Base-by-base conservation (phyloP, 495 filamentous ascomycete species). In the Sphaerosporella brunnea region DNA sequence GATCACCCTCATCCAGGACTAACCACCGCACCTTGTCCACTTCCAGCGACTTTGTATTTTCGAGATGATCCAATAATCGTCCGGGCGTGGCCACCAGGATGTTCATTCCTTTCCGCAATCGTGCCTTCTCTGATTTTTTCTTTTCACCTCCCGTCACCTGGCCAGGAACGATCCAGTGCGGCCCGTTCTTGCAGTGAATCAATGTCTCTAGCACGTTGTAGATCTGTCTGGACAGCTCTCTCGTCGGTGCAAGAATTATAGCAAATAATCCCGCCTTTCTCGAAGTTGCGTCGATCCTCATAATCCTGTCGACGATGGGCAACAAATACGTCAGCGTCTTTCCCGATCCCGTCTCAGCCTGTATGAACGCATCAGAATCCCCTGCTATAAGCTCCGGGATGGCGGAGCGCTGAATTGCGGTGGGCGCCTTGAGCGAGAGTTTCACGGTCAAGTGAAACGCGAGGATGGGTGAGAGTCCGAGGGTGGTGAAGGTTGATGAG, bases 341-440 rank as follows among this genome's bases (percentile, higher is more conserved):
- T 36, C 90, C 90, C 59, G 82, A 90, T 5, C 92, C 90, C 2
- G 90, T 97, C 5, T 95, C 90, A 1, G 90, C 92, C 71, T 94
- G 87, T 23, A 95, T 88, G 2, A 96, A 88, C 0, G 96, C 87
- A 65, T 96, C 90, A 56, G 95, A 95, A 63, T 96, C 84, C n/a
- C n/a, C n/a, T 5, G 77, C 79, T 65, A 84, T 77, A 63, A 95
- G 93, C 13, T 94, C 72, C 9, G 88, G 87, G 52, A 96, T 84
- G 13, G 80, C 79, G n/a, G 82, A 87, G 19, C 86, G 83, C 63
- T 97, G 90, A 13, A 95, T 84, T 43, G 75, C 75, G 21, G 74
- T 68, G 50, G 93, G 73, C 28, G 86, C 88, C 46, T 90, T 82
- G 23, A 88, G 69, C 23, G 86, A n/a, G n/a, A n/a, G n/a, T n/a